A percentile compares a stretch with the other conserved stretches of the same genome.
phyloP scores from a whole-genome alignment of 495 filamentous ascomycete species.

The Penicillium antarcticum region DNA sequence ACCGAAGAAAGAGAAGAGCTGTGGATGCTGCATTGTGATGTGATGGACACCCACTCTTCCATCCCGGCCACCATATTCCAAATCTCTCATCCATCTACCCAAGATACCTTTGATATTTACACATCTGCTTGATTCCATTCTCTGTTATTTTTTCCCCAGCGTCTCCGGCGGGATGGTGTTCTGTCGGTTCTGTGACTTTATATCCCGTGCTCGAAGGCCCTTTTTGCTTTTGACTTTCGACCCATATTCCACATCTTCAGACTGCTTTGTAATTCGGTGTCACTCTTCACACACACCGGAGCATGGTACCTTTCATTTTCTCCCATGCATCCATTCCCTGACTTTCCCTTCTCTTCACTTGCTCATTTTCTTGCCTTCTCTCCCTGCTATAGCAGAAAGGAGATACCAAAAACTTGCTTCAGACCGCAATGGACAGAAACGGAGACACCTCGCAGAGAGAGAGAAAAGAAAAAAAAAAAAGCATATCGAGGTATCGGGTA shows the following conservation, averaged over 20 bases:
- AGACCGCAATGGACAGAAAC: neutral
- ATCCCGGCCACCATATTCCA: neutral
- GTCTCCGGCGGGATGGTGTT: conserved; percentile 43
- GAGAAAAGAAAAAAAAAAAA: too few species aligned
- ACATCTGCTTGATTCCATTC: conserved; percentile 17
- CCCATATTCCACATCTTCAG: conserved; percentile 17
- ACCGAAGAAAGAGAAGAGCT: conserved; percentile 43
- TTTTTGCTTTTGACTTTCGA: conserved; percentile 18
- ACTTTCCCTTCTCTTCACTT: conserved; percentile 14
- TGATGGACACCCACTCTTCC: conserved; percentile 21
- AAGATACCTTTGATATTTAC: conserved; percentile 10
- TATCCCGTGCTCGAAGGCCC: conserved; percentile 13
- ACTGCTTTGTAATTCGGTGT: conserved; percentile 14
- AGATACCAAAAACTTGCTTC: neutral
- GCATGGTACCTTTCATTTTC: conserved; percentile 8
- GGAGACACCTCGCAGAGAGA: too few species aligned
- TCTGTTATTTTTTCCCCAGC: conserved; percentile 17
- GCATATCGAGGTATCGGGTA: too few species aligned
- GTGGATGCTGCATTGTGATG: conserved; percentile 54
- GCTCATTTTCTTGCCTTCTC: conserved; percentile 7
- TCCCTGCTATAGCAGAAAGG: neutral
- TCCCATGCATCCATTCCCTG: conserved; percentile 17
- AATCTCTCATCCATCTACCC: neutral
- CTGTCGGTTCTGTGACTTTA: conserved; percentile 21
- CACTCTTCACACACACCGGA: conserved; percentile 8